A percentile compares a stretch with the other conserved stretches of the same genome.
Evolutionary conservation across 1,139 yeast species (phyloP).

Genomic region (Saccharomyces pastorianus): DNA sequence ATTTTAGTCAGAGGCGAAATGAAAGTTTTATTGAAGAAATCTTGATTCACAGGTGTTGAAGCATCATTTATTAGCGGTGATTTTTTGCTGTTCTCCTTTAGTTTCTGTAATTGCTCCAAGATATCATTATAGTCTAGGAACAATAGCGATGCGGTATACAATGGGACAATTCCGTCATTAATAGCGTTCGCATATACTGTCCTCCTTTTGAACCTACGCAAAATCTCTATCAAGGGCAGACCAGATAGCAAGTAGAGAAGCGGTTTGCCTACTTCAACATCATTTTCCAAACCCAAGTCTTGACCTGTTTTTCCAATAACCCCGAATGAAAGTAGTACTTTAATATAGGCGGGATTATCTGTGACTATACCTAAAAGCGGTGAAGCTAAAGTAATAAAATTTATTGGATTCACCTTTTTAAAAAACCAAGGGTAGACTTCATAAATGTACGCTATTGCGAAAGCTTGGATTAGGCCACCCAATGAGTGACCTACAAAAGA

Average conservation of each 20-base stretch:
- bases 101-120: slow-evolving; percentile 24
- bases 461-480: slow-evolving; percentile 84
- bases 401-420: slow-evolving; percentile 52
- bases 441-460: slow-evolving; percentile 75
- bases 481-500: slow-evolving; percentile 86
- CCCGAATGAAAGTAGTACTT: slow-evolving; percentile 76
- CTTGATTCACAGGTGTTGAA: slow-evolving; percentile 17
- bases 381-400: slow-evolving; percentile 74
- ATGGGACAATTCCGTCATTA: slow-evolving; percentile 80
- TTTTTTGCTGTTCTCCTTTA: slow-evolving; percentile 26
- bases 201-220: slow-evolving; percentile 55
- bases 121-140: slow-evolving; percentile 59
- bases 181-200: slow-evolving; percentile 34
- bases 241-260: slow-evolving; percentile 65
- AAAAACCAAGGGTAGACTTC: slow-evolving; percentile 66
- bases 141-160: slow-evolving; percentile 73
- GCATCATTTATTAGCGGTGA: slow-evolving; percentile 30
- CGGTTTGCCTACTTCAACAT: slow-evolving; percentile 42
- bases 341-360: slow-evolving; percentile 81
- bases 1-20: slow-evolving; percentile 29
- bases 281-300: slow-evolving; percentile 57
- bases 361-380: slow-evolving; percentile 75
- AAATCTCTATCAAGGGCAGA: slow-evolving; percentile 65
- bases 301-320: slow-evolving; percentile 88
- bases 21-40: slow-evolving; percentile 20